Percentiles rank a stretch among this genome's conserved stretches.
Evolutionary conservation across 345 rosid genomes (phyloP).

Genomic region (Eucalyptus camaldulensis): DNA sequence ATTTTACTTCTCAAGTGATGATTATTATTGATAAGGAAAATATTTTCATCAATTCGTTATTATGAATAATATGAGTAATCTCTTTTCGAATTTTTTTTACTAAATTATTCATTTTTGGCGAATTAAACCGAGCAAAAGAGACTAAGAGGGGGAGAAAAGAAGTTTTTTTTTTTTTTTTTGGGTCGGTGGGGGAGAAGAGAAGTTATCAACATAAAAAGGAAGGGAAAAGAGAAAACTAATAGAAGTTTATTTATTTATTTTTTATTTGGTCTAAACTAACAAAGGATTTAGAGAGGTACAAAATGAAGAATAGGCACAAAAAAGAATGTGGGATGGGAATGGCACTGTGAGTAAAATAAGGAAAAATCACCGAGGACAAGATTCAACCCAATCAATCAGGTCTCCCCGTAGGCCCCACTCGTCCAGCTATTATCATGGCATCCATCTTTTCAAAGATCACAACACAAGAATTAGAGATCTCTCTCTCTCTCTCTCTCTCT

Average conservation of each 20-base stretch:
- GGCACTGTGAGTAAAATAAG: not conserved
- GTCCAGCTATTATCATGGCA: not conserved
- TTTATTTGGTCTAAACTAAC: too few species aligned
- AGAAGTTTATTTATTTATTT: not conserved
- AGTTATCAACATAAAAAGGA: not conserved
- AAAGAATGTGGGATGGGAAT: not conserved
- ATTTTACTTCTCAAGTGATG: too few species aligned
- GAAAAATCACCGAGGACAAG: not conserved
- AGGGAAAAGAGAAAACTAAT: not conserved
- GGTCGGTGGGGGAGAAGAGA: not conserved
- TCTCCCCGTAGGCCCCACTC: not conserved
- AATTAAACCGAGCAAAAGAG: not conserved
- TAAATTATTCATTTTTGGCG: too few species aligned
- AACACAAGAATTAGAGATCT: not conserved
- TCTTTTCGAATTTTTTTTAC: not conserved
- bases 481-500: not conserved
- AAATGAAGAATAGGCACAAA: not conserved
- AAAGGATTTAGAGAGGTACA: not conserved
- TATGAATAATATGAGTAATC: rapidly evolving
- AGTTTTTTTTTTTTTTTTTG: too few species aligned
- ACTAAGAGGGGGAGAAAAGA: not conserved
- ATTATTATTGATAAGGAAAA: not conserved
- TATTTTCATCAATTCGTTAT: not conserved
- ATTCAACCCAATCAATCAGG: not conserved
- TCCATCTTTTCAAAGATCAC: not conserved